These are phyloP conservation scores for Pythium sukuiense DNA, from an alignment of 352 stramenopile species.

Conservation along the genomic window DNA sequence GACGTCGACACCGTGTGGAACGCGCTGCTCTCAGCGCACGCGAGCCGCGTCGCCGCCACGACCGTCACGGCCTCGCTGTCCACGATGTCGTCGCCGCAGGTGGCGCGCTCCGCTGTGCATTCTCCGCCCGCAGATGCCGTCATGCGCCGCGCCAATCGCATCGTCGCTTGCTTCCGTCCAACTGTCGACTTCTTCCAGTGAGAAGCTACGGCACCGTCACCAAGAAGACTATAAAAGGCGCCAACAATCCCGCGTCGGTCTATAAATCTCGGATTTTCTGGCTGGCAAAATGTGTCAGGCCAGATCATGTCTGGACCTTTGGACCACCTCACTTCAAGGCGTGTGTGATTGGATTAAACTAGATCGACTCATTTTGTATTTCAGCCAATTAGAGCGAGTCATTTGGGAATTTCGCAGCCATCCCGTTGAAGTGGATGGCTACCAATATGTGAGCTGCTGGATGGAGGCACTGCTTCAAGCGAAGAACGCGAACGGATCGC, in stretches of 20 bases:
- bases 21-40: slow-evolving; percentile 18
- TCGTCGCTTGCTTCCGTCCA: neutral
- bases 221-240: neutral
- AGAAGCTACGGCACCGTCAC: neutral
- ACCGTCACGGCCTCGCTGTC: slow-evolving; percentile 24
- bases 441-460: neutral
- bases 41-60: slow-evolving; percentile 13
- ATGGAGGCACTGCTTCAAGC: slow-evolving; percentile 4
- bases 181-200: neutral
- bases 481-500: slow-evolving; percentile 29
- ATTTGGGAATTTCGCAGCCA: neutral
- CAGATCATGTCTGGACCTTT: neutral
- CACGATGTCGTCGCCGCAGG: neutral
- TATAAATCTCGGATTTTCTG: slow-evolving; percentile 5
- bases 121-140: slow-evolving; percentile 26
- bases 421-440: neutral
- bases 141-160: neutral
- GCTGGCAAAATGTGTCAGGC: neutral
- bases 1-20: slow-evolving; percentile 60
- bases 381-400: slow-evolving; percentile 20
- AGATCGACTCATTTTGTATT: slow-evolving; percentile 11
- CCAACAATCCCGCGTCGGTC: neutral
- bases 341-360: slow-evolving; percentile 14
- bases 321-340: slow-evolving; percentile 25
- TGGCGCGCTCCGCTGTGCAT: slow-evolving; percentile 35